A percentile compares a stretch with the other conserved stretches of the same genome.
These are phyloP conservation scores for Graphiopsis chlorocephala DNA, from an alignment of 2,329 filamentous ascomycete genomes.

Conservation along the genomic window DNA sequence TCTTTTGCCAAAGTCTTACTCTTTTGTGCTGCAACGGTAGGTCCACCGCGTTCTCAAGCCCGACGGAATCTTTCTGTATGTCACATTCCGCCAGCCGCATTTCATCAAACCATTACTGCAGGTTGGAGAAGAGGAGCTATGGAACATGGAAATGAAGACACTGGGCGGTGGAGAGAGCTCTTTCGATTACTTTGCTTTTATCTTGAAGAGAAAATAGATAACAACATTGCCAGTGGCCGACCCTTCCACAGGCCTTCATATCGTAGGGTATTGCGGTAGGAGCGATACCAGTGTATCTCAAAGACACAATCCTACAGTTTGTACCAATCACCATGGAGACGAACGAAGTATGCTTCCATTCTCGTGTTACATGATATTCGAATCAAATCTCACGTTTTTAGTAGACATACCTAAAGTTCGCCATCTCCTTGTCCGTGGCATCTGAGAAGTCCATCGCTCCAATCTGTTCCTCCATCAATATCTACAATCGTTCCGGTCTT, in stretches of 20 bases:
- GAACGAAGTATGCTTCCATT: background rate
- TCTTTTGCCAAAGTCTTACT: background rate
- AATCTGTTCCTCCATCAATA: background rate
- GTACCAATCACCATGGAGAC: background rate
- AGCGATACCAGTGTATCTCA: too few relatives aligned
- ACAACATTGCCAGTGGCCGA: background rate
- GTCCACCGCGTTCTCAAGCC: conserved; percentile 31
- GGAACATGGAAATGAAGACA: conserved; percentile 46
- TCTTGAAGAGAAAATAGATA: conserved; percentile 36
- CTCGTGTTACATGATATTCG: background rate
- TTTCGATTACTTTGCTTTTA: conserved; percentile 52
- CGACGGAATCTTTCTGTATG: conserved; percentile 32
- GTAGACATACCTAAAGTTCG: background rate
- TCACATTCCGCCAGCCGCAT: conserved; percentile 54
- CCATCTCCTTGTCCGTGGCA: background rate
- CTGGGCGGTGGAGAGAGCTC: conserved; percentile 39
- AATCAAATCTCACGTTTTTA: background rate
- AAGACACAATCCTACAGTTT: background rate
- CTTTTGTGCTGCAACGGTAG: conserved; percentile 12
- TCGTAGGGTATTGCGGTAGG: too few relatives aligned
- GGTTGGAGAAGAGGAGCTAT: conserved; percentile 37
- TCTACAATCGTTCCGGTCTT: background rate
- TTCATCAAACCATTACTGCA: conserved; percentile 52
- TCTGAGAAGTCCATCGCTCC: background rate
- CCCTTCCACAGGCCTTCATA: background rate